Percentiles rank a stretch among this genome's conserved stretches.
Conservation (phyloP, 108 stramenopile species). For the Epithemia pelagica region DNA sequence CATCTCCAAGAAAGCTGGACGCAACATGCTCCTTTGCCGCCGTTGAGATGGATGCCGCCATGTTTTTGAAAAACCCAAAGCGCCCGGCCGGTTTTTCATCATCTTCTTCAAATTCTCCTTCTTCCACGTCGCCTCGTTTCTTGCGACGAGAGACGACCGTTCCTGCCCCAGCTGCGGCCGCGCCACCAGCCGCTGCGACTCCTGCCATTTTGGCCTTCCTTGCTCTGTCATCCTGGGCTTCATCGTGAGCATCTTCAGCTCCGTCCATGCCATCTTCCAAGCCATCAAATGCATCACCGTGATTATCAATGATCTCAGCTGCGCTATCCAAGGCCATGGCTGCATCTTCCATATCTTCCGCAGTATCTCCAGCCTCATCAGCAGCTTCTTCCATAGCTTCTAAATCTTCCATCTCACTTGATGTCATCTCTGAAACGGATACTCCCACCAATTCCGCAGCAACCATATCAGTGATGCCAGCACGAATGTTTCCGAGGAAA, state of each 20-base stretch:
- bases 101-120: constrained; percentile 11
- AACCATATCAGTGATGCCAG: constrained; percentile 6
- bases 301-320: constrained; percentile 14
- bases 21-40: constrained; percentile 37
- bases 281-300: constrained; percentile 26
- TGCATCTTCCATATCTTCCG: neutral
- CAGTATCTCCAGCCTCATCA: constrained; percentile 2
- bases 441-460: constrained; percentile 10
- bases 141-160: constrained; percentile 5
- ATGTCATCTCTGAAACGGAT: neutral
- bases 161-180: constrained; percentile 21
- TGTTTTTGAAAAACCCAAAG: constrained; percentile 17
- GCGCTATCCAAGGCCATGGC: constrained; percentile 18
- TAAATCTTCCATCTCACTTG: constrained; percentile 7
- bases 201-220: constrained; percentile 9
- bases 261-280: constrained; percentile 35
- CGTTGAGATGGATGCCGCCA: constrained; percentile 21
- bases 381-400: constrained; percentile 9
- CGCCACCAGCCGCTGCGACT: constrained; percentile 1
- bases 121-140: neutral
- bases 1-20: constrained; percentile 21
- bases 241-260: constrained; percentile 18
- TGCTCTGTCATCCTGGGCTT: constrained; percentile 1
- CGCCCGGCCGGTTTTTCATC: constrained; percentile 3
- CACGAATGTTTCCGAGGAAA: neutral